Evolutionary conservation across 2,329 filamentous ascomycete species (phyloP), one percentile per base, ranked within the genome.

Genomic region (Cercospora brassicicola): DNA sequence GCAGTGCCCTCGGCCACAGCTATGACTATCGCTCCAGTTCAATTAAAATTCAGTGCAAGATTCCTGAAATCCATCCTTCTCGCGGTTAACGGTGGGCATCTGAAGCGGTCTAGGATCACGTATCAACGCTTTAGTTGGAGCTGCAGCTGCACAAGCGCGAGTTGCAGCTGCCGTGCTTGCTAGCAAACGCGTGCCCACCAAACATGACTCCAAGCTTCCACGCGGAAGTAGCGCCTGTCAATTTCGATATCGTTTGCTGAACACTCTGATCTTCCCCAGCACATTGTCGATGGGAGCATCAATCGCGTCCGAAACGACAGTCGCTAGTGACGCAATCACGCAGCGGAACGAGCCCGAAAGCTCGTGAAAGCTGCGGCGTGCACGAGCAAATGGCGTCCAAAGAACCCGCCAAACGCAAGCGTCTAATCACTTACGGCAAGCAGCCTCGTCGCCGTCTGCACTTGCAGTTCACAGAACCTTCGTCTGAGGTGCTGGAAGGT

Each of bases 311-410:
- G 59, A 62, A 62, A 60, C 45, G 10, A 51, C 45, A 5, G 20
- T 42, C 33, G 57, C 30, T 26, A 45, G 51, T 65, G 62, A 65
- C 62, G 62, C 55, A 45, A 59, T 51, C 56, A 26, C 45, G 45
- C 53, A 59, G 57, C 63, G 63, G 63, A 59, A 60, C n/a, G 28
- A 18, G 18, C 33, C 62, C 62, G 53, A 28, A 55, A 13, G 63
- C 63, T 65, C 30, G 55, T 65, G 62, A 64, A 55, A 42, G 62
- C 62, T 28, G 36, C 26, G 39, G 59, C 33, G 36, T 59, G 20
- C 23, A 51, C 23, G 36, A 45, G 48, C 51, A 59, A 51, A 51
- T 51, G 45, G 45, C 45, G 45, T 51, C 45, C 45, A 51, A 51
- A 51, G 45, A 23, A 57, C 36, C 62, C 30, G 20, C 10, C 45